Base-by-base conservation (phyloP, 495 filamentous ascomycete species). In the Tetracladium setigerum region DNA sequence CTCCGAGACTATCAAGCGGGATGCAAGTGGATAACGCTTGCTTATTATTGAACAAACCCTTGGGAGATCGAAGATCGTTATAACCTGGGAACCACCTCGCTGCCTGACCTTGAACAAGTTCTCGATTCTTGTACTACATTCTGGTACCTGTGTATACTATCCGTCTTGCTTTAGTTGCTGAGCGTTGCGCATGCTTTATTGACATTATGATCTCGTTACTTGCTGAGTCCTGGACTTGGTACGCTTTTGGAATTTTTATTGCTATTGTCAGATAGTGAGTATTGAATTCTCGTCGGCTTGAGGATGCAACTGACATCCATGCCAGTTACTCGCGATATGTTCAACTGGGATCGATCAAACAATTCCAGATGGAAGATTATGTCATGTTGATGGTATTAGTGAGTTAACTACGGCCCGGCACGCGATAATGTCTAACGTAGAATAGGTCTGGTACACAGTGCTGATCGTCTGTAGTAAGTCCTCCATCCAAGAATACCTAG, bases 361-460 rank as follows among this genome's bases (percentile, higher is more conserved):
- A 64, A 10, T 60, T 79, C 32, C 70, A 80, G 52, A 22, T 66
- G 2, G 78, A 84, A 44, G 80, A 84, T 50, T 81, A 69, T 59
- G 47, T 82, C 14, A 81, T 82, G 70, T 50, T 74, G 0, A 55
- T 68, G 19, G 77, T 72, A 7, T 69, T 81, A 50, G 73, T 77
- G 57, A 55, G 71, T 56, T 38, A 30, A 27, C 16, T 17, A 34
- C 12, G 8, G 27, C 9, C 17, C 19, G 19, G 36, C 27, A 11
- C n/a, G 44, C 12, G 14, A 19, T 44, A 14, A 22, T 32, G 31
- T 32, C 42, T 51, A 34, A 47, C 33, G n/a, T 10, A 22, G 30
- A 30, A 13, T 41, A 74, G 66, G 53, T 64, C 42, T 70, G 74
- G 12, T 79, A 79, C 52, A 82, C 78, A 2, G 66, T 64, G 13